Evolutionary conservation across 495 filamentous ascomycete genomes (phyloP).

Genomic region (Cercophora newfieldiana): DNA sequence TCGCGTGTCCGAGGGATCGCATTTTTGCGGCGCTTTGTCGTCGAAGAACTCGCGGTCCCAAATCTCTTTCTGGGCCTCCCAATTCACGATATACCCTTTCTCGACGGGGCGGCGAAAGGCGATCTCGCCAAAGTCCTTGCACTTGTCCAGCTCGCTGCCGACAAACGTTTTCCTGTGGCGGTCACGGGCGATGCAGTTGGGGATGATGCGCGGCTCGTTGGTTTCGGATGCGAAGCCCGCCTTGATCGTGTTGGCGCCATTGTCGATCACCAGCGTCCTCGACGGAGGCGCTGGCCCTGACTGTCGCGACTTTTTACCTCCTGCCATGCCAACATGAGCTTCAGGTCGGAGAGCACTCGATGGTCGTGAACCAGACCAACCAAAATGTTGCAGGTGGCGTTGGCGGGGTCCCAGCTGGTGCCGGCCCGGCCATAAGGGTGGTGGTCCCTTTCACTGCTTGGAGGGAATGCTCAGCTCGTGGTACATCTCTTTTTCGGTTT

Average conservation of each 20-base stretch:
- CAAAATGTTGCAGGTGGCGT: background rate
- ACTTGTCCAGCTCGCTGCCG: conserved; percentile 75
- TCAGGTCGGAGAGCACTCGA: background rate
- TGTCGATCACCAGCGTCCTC: conserved; percentile 85
- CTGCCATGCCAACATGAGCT: conserved; percentile 38
- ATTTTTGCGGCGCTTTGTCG: conserved; percentile 62
- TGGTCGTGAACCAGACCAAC: no score
- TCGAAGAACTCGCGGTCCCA: conserved; percentile 93
- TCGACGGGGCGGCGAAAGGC: conserved; percentile 87
- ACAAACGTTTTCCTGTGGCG: conserved; percentile 76
- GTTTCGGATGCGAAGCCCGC: conserved; percentile 69
- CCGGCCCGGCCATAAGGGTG: background rate
- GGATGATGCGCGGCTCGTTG: conserved; percentile 68
- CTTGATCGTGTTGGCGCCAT: conserved; percentile 92
- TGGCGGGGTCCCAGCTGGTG: background rate
- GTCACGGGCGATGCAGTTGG: conserved; percentile 85
- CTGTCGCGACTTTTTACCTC: conserved; percentile 41
- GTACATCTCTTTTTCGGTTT: no score
- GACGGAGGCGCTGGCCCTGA: conserved; percentile 51
- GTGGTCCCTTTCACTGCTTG: no score
- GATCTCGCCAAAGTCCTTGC: conserved; percentile 87
- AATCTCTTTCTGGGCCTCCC: conserved; percentile 93
- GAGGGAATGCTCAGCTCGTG: no score
- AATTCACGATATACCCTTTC: conserved; percentile 93
- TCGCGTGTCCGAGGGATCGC: conserved; percentile 77